phyloP scores from a whole-genome alignment of 306 rosid species.

The Vigna nakashimae region DNA sequence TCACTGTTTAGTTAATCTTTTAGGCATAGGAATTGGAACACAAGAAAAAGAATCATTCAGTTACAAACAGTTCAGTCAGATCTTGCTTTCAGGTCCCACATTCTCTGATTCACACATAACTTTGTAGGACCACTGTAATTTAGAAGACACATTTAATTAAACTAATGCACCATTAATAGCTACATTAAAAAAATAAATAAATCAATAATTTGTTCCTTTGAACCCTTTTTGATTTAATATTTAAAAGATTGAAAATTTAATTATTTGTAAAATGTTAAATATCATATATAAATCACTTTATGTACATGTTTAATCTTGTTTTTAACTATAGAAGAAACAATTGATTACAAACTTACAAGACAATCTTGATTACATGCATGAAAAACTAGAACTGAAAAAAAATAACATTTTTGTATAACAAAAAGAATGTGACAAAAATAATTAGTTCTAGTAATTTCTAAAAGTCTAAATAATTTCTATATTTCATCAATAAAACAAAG shows the following conservation, averaged over 20 bases:
- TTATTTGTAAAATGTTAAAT: too few relatives aligned
- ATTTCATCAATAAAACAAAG: neutral
- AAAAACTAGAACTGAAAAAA: too few relatives aligned
- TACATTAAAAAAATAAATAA: too few relatives aligned
- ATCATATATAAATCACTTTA: too few relatives aligned
- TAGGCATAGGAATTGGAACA: conserved; percentile 26
- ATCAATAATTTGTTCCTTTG: too few relatives aligned
- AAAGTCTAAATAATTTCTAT: neutral
- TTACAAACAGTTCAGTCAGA: conserved; percentile 40
- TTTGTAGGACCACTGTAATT: neutral
- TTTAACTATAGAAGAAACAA: neutral
- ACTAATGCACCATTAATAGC: neutral
- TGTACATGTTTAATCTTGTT: neutral
- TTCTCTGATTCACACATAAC: conserved; percentile 1
- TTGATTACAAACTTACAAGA: neutral
- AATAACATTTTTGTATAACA: too few relatives aligned
- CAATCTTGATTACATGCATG: too few relatives aligned
- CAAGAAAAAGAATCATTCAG: conserved; percentile 38
- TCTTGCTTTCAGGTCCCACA: conserved; percentile 36
- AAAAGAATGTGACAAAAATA: neutral
- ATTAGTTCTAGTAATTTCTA: neutral
- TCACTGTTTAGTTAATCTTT: conserved; percentile 26
- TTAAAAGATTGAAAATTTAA: too few relatives aligned
- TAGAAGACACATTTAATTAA: neutral
- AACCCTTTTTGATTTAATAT: too few relatives aligned